These are phyloP conservation scores for Paracoccidioides lutzii DNA, from an alignment of 2,329 filamentous ascomycete species.

Conservation along the genomic window DNA sequence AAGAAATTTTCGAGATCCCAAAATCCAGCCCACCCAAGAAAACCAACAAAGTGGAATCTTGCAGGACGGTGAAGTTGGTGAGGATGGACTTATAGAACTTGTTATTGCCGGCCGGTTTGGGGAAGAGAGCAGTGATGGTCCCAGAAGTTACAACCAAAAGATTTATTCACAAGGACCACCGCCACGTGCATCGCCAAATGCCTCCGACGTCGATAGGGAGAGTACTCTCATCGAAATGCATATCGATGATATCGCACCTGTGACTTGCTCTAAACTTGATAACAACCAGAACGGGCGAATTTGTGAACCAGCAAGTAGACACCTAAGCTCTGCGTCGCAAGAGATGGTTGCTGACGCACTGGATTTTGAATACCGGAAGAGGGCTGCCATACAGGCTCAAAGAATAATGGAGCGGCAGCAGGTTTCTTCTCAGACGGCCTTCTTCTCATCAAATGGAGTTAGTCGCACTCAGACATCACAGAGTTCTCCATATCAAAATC, in stretches of 20 bases:
- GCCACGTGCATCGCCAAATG: background rate
- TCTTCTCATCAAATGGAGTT: background rate
- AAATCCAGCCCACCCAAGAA: background rate
- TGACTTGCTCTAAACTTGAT: background rate
- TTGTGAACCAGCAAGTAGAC: background rate
- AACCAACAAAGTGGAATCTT: background rate
- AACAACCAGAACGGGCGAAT: slow-evolving; percentile 1
- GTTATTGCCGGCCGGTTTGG: background rate
- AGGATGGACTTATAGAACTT: background rate
- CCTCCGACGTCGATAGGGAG: background rate
- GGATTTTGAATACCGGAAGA: slow-evolving; percentile 29
- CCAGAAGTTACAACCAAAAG: background rate
- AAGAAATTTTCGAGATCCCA: background rate
- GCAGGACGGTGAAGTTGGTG: background rate
- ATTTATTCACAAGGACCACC: background rate
- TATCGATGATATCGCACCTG: background rate
- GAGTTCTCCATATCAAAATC: slow-evolving; percentile 20
- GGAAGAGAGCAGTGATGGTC: background rate
- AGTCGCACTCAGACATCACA: slow-evolving; percentile 4
- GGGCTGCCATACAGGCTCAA: slow-evolving; percentile 19
- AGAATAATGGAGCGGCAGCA: slow-evolving; percentile 12
- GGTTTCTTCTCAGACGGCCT: background rate
- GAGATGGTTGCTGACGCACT: slow-evolving; percentile 21
- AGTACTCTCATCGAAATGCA: background rate
- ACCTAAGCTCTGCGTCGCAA: slow-evolving; percentile 6